Evolutionary conservation across 2,329 filamentous ascomycete genomes (phyloP).

Genomic region (Aspergillus fumigatus): DNA sequence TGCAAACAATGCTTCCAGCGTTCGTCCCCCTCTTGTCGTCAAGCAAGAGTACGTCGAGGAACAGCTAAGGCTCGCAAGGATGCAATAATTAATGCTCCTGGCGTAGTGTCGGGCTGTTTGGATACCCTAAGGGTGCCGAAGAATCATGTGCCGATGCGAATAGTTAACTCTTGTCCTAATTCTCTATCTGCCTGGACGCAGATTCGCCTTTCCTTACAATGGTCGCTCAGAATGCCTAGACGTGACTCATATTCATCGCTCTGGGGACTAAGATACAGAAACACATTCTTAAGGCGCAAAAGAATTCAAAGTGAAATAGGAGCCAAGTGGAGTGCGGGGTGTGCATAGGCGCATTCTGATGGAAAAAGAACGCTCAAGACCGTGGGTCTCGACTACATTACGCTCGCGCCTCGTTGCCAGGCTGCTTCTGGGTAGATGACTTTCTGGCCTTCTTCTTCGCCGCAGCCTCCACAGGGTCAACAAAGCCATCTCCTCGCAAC

Average conservation of each 20-base stretch:
- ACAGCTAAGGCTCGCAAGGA: conserved; percentile 18
- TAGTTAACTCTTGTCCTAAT: no score
- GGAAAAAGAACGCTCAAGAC: background rate
- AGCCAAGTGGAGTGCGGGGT: background rate
- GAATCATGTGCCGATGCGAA: background rate
- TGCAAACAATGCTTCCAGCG: background rate
- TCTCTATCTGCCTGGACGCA: no score
- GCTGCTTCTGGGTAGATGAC: conserved; percentile 12
- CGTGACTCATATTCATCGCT: background rate
- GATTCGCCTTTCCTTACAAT: no score
- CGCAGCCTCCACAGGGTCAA: conserved; percentile 58
- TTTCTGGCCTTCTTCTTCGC: conserved; percentile 32
- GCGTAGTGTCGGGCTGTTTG: background rate
- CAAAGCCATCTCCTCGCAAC: conserved; percentile 70
- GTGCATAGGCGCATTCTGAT: background rate
- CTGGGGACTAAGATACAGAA: background rate
- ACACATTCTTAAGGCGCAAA: background rate
- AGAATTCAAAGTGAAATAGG: background rate
- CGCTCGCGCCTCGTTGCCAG: background rate
- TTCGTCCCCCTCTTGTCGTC: background rate
- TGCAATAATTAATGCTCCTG: background rate
- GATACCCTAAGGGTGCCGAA: background rate
- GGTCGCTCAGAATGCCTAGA: background rate
- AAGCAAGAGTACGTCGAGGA: conserved; percentile 4
- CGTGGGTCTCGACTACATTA: background rate